Percentiles rank a stretch among this genome's conserved stretches.
These are phyloP conservation scores for Halteria grandinella DNA, from an alignment of 73 alveolate species.

Conservation along the genomic window DNA sequence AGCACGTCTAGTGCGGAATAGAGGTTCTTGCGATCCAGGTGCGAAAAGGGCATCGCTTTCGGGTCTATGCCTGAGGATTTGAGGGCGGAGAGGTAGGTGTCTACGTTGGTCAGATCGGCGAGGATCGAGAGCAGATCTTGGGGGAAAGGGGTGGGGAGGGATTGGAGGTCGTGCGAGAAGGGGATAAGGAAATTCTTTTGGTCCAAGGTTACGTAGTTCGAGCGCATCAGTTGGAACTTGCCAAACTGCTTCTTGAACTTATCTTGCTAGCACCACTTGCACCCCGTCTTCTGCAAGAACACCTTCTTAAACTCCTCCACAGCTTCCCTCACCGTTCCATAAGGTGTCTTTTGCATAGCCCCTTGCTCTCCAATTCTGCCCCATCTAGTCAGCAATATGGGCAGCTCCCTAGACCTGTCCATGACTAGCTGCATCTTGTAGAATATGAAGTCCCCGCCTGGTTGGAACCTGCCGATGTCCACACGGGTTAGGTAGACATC, in stretches of 20 bases:
- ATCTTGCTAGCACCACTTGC: constrained; percentile 82
- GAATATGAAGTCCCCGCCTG: constrained; percentile 83
- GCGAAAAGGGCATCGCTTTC: constrained; percentile 77
- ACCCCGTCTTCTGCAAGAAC: constrained; percentile 86
- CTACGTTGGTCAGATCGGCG: constrained; percentile 68
- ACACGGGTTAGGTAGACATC: constrained; percentile 58
- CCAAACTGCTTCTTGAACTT: constrained; percentile 54
- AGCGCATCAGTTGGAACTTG: constrained; percentile 48
- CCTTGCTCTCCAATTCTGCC: constrained; percentile 97
- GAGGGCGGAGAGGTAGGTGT: constrained; percentile 73
- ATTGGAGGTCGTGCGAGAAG: constrained; percentile 1
- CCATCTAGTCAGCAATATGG: constrained; percentile 93
- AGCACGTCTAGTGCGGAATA: constrained; percentile 80
- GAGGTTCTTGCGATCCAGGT: constrained; percentile 69
- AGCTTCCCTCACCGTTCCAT: constrained; percentile 82
- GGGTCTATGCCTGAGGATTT: constrained; percentile 79
- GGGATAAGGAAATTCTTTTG: constrained; percentile 54
- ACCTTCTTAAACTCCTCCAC: constrained; percentile 87
- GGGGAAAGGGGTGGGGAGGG: neutral
- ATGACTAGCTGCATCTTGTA: constrained; percentile 91
- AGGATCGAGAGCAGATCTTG: constrained; percentile 11
- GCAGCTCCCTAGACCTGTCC: constrained; percentile 90
- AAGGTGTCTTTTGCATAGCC: constrained; percentile 93
- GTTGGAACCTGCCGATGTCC: constrained; percentile 48
- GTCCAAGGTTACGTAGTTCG: constrained; percentile 29